Evolutionary conservation across 345 rosid species (phyloP), one percentile per base, ranked within the genome.

Genomic region (Eucalyptus erythrocorys): DNA sequence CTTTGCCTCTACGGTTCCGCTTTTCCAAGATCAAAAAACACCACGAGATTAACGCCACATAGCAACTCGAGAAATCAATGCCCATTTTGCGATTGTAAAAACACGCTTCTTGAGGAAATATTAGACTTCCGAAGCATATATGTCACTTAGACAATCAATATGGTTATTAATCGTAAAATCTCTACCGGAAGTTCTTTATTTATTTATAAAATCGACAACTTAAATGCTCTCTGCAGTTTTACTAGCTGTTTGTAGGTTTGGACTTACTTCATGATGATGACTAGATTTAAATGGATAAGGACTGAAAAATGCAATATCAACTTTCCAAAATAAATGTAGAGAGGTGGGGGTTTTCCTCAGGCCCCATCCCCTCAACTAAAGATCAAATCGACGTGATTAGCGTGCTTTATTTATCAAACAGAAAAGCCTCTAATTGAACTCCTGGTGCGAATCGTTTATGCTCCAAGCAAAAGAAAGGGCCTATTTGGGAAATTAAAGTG

Each of bases 41-140:
- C 81, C 43, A 17, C 26, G 4, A 71, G 81, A 34, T 68, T 34
- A 71, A 9, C 3, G 26, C 43, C 26, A 14, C 37, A 14, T n/a
- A 0, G 37, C 71, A 30, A n/a, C 2, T n/a, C 3, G 0, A 64
- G 19, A n/a, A 64, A 13, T 64, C 71, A n/a, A 13, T 64, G 37
- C 71, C 71, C 17, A n/a, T n/a, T 0, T 64, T 6, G 71, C 1
- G 19, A 32, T 7, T 30, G 37, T 64, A 14, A 14, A 64, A 13
- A 6, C 71, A n/a, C 15, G 32, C 34, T 64, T 64, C 71, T n/a
- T 13, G 13, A 37, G 13, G 13, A 37, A 71, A 19, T 71, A 37
- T 19, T 37, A 12, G 13, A 71, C 45, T 34, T 34, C 34, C 40
- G 0, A 71, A 71, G 45, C 7, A 1, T 10, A 37, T 34, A 37